Conservation (phyloP, 2,329 filamentous ascomycete genomes). For the Fusarium xylarioides region DNA sequence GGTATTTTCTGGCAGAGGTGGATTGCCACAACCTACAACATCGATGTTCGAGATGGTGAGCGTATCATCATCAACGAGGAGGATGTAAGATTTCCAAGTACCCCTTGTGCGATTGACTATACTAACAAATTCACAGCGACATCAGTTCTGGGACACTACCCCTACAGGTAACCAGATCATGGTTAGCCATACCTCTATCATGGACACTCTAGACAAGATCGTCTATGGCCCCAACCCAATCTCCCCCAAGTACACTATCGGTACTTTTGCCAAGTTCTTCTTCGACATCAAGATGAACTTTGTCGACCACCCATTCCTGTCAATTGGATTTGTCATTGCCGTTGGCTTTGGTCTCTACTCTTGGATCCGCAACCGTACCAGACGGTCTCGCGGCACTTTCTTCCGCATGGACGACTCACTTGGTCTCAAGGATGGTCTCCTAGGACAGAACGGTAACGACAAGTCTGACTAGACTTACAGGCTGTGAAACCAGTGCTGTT, state of each 20-base stretch:
- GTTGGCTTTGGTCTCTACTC: constrained; percentile 62
- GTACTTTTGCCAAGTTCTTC: constrained; percentile 75
- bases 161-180: constrained; percentile 90
- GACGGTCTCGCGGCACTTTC: constrained; percentile 64
- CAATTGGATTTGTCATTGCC: constrained; percentile 65
- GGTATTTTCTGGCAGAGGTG: constrained; percentile 97
- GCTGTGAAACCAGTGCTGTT: neutral
- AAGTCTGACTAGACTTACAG: constrained; percentile 46
- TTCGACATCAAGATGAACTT: constrained; percentile 70
- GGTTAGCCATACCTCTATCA: constrained; percentile 86
- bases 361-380: constrained; percentile 64
- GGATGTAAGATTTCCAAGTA: constrained; percentile 73
- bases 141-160: constrained; percentile 93
- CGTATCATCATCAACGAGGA: constrained; percentile 97
- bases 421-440: constrained; percentile 71
- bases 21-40: constrained; percentile 93
- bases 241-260: constrained; percentile 80
- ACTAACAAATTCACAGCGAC: constrained; percentile 70
- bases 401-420: constrained; percentile 70
- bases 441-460: constrained; percentile 56
- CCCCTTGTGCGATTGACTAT: neutral
- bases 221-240: constrained; percentile 75
- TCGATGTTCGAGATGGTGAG: constrained; percentile 88
- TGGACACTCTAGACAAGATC: constrained; percentile 83
- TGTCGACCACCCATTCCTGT: constrained; percentile 67